A percentile compares a stretch with the other conserved stretches of the same genome.
Evolutionary conservation across 2,329 filamentous ascomycete species (phyloP).

Genomic region (Annulohypoxylon truncatum): DNA sequence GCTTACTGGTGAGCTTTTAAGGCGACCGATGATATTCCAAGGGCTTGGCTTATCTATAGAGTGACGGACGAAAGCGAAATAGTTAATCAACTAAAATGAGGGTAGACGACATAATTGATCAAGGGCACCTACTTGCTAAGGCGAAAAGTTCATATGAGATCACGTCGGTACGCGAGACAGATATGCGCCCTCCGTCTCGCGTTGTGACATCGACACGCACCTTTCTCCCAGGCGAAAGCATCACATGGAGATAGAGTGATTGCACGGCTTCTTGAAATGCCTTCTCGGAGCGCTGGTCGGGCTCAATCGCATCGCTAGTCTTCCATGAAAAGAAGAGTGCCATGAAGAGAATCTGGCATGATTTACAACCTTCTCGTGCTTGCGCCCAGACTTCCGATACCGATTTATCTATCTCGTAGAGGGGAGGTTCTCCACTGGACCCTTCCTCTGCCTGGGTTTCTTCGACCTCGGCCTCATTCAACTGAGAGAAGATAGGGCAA

Average conservation of each 20-base stretch:
- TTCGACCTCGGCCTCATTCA: neutral
- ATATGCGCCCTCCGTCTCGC: neutral
- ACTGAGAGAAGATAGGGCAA: neutral
- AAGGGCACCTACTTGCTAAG: neutral
- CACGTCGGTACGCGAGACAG: neutral
- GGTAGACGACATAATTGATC: neutral
- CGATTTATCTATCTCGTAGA: slow-evolving; percentile 4
- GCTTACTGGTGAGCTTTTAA: neutral
- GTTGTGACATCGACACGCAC: neutral
- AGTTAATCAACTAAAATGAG: neutral
- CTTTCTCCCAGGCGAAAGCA: neutral
- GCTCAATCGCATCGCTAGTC: neutral
- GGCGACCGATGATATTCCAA: neutral
- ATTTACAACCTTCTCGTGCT: neutral
- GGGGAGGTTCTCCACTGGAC: neutral
- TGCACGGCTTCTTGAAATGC: neutral
- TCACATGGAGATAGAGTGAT: neutral
- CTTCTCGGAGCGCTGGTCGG: neutral
- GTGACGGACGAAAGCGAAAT: neutral
- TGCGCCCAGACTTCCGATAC: neutral
- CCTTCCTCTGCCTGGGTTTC: neutral
- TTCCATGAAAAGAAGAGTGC: neutral
- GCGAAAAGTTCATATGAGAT: neutral
- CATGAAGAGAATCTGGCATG: neutral
- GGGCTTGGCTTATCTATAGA: neutral